A percentile compares a stretch with the other conserved stretches of the same genome.
These are phyloP conservation scores for Teratosphaeria pseudoeucalypti DNA, from an alignment of 2,329 filamentous ascomycete genomes.

Conservation along the genomic window DNA sequence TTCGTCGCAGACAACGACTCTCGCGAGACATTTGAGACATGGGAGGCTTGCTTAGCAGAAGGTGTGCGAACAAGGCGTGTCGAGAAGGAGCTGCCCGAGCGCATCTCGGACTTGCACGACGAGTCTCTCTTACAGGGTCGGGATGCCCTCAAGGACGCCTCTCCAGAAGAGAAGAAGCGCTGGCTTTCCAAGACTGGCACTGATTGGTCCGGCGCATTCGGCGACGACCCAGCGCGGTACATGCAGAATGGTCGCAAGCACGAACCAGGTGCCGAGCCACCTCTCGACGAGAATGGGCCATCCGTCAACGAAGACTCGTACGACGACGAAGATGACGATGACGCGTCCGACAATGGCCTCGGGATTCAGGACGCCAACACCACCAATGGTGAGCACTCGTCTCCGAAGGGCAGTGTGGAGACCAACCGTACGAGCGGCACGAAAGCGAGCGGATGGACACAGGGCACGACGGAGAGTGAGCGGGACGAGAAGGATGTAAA, in stretches of 20 bases:
- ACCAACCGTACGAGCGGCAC: slow-evolving; percentile 10
- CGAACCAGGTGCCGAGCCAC: slow-evolving; percentile 45
- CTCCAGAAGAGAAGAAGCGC: slow-evolving; percentile 60
- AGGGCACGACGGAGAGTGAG: slow-evolving; percentile 17
- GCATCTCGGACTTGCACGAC: slow-evolving; percentile 68
- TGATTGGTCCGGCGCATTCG: slow-evolving; percentile 82
- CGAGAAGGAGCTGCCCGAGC: slow-evolving; percentile 59
- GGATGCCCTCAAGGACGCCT: slow-evolving; percentile 65
- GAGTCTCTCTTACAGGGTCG: slow-evolving; percentile 67
- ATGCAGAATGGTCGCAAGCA: slow-evolving; percentile 44
- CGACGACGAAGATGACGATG: slow-evolving; percentile 29
- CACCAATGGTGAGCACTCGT: slow-evolving; percentile 10
- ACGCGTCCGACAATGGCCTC: slow-evolving; percentile 38
- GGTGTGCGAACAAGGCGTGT: slow-evolving; percentile 68
- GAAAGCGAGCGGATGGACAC: slow-evolving; percentile 25
- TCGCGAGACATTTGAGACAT: slow-evolving; percentile 86
- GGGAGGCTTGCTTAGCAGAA: slow-evolving; percentile 84
- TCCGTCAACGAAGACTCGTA: slow-evolving; percentile 30
- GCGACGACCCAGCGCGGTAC: slow-evolving; percentile 58
- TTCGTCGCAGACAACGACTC: slow-evolving; percentile 83
- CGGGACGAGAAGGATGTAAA: slow-evolving; percentile 48
- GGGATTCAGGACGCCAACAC: slow-evolving; percentile 48
- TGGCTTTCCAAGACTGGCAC: slow-evolving; percentile 73
- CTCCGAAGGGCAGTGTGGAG: slow-evolving; percentile 13
- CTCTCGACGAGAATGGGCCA: slow-evolving; percentile 30